A percentile compares a stretch with the other conserved stretches of the same genome.
These are phyloP conservation scores for Quercus engelmannii DNA, from an alignment of 306 rosid species.

Conservation along the genomic window DNA sequence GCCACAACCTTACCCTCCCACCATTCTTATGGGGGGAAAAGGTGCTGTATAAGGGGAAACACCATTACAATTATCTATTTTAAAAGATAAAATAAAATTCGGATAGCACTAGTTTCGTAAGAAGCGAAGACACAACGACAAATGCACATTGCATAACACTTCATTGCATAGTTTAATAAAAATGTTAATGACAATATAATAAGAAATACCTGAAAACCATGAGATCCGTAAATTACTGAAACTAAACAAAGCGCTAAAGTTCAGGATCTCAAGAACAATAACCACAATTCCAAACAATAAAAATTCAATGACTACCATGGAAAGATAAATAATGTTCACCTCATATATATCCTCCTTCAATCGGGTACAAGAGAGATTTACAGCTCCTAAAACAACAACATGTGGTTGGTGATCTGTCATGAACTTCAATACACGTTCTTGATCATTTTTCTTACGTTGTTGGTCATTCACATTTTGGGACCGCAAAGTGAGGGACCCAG, in stretches of 20 bases:
- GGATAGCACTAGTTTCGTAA: not conserved
- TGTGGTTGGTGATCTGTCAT: constrained; percentile 99
- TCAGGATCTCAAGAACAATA: not conserved
- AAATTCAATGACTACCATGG: not conserved
- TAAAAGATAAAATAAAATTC: not conserved
- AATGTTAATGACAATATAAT: not conserved
- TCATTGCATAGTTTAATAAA: not conserved
- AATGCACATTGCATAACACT: not conserved
- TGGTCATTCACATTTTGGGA: constrained; percentile 81
- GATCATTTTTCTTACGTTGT: constrained; percentile 88
- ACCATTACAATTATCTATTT: not conserved
- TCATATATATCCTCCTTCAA: constrained; percentile 93
- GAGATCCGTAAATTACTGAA: not conserved
- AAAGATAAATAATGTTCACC: constrained; percentile 46
- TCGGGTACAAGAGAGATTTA: constrained; percentile 83
- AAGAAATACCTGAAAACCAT: not conserved
- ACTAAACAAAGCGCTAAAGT: not conserved
- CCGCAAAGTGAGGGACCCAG: constrained; percentile 81
- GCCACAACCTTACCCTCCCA: no score
- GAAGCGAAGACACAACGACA: not conserved
- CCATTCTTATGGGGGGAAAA: no score
- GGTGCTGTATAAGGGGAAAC: not conserved
- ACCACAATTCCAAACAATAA: not conserved
- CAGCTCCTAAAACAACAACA: constrained; percentile 95
- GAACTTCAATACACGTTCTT: constrained; percentile 90